A percentile compares a stretch with the other conserved stretches of the same genome.
Conservation (phyloP, 208 protist species). For the Leishmania major region DNA sequence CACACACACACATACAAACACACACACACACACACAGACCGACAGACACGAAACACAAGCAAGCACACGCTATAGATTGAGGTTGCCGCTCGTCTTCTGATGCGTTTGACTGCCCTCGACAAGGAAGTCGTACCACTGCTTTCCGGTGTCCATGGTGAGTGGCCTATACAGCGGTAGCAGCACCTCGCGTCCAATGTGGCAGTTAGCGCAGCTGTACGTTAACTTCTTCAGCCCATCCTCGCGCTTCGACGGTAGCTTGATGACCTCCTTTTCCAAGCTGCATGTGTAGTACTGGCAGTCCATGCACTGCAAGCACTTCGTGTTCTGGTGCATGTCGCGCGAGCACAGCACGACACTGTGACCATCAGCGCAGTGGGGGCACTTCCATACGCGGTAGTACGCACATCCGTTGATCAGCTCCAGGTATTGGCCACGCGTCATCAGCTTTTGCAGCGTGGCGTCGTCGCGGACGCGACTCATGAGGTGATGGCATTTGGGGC, state of each 20-base stretch:
- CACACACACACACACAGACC: conserved; percentile 1
- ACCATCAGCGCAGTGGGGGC: conserved; percentile 60
- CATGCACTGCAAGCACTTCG: conserved; percentile 79
- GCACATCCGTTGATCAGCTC: conserved; percentile 79
- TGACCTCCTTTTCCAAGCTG: conserved; percentile 66
- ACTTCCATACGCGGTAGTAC: conserved; percentile 85
- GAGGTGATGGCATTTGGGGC: conserved; percentile 63
- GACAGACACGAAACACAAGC: not conserved
- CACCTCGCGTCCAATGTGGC: conserved; percentile 71
- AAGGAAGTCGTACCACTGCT: conserved; percentile 84
- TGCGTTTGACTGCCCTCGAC: conserved; percentile 62
- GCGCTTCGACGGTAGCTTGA: conserved; percentile 78
- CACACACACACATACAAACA: not conserved
- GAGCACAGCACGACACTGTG: conserved; percentile 66
- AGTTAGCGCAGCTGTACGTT: conserved; percentile 82
- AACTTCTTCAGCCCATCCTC: conserved; percentile 84
- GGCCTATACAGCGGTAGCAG: conserved; percentile 77
- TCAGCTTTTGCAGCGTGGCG: conserved; percentile 52
- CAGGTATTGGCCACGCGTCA: conserved; percentile 78
- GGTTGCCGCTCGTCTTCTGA: conserved; percentile 48
- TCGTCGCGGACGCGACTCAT: conserved; percentile 85
- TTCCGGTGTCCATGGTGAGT: conserved; percentile 66
- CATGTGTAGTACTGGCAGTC: conserved; percentile 90
- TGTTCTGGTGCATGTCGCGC: conserved; percentile 85
- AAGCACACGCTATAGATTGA: conserved; percentile 44